Base-by-base conservation (phyloP, 2,329 filamentous ascomycete species). In the Cladosporium sp. region DNA sequence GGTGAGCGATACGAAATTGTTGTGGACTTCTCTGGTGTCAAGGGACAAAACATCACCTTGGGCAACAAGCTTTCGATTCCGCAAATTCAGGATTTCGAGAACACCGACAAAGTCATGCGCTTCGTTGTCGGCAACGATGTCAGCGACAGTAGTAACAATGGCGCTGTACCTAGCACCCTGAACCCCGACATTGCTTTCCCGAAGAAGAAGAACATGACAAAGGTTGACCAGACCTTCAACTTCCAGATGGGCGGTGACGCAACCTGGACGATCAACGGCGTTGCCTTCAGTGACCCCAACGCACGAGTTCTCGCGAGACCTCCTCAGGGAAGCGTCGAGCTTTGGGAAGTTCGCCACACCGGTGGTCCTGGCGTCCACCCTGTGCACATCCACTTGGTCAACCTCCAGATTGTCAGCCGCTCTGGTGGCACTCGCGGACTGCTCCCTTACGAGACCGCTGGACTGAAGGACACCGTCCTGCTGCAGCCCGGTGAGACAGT, bases 1-100 rank as follows among this genome's bases (percentile, higher is more conserved):
- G 80, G 77, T 4, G 80, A 83, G 61, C 73, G 80, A 3, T 83
- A 77, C 58, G 80, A 83, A 58, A 67, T 82, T 18, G 69, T 83
- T 14, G 66, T 83, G 51, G 80, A 83, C 65, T 83, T 83, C 58
- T 63, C 73, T 11, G 54, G 61, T 2, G 77, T 70, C 56, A 68
- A 68, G 1, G 77, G 77, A 38, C 68, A 79, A 61, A 78, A 76
- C 55, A 54, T 68, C 34, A 64, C 60, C 1, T 54, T 62, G 22
- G 57, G 53, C 52, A 64, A 61, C 59, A 61, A 61, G 53, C 49
- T 59, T 49, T 55, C 57, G n/a, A 56, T 58, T 18, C 35, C 31
- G 9, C 56, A 59, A 37, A 63, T 82, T 55, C 73, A 70, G 13
- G 78, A 80, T 58, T 83, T 74, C 61, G 65, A 68, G 2, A 72